These are phyloP conservation scores for Neocucurbitaria cava DNA, from an alignment of 2,329 filamentous ascomycete genomes.

Conservation along the genomic window DNA sequence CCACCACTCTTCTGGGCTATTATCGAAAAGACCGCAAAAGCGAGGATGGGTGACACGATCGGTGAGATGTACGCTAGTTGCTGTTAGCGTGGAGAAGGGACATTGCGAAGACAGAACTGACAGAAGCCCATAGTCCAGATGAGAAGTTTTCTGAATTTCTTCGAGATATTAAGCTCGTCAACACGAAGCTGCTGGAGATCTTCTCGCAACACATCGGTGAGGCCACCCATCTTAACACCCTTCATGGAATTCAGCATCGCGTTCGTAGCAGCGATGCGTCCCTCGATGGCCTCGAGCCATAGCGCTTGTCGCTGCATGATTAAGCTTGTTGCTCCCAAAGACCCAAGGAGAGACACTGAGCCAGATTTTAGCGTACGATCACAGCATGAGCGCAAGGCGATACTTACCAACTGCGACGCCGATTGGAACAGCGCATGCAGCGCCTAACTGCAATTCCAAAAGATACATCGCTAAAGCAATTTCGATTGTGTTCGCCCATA, in stretches of 20 bases:
- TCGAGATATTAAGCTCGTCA: conserved; percentile 44
- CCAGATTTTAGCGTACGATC: not conserved
- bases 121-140: conserved; percentile 47
- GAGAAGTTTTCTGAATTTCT: conserved; percentile 44
- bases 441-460: conserved; percentile 56
- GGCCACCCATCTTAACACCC: conserved; percentile 55
- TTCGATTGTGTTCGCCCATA: conserved; percentile 50
- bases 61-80: conserved; percentile 38
- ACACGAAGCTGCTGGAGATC: conserved; percentile 41
- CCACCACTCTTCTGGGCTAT: conserved; percentile 47
- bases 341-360: conserved; percentile 32
- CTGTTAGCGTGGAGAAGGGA: conserved; percentile 3
- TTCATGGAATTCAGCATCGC: conserved; percentile 55
- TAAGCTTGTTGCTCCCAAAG: conserved; percentile 36
- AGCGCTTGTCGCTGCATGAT: conserved; percentile 43
- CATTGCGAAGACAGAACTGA: conserved; percentile 15
- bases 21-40: conserved; percentile 54
- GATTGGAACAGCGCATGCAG: conserved; percentile 58
- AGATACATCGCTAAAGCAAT: conserved; percentile 57
- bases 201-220: conserved; percentile 38
- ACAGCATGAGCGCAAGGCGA: not conserved
- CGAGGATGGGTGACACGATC: conserved; percentile 53
- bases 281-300: conserved; percentile 56
- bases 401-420: conserved; percentile 50
- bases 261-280: conserved; percentile 52